These are phyloP conservation scores for Pythium volutum DNA, from an alignment of 352 stramenopile species.

Conservation along the genomic window DNA sequence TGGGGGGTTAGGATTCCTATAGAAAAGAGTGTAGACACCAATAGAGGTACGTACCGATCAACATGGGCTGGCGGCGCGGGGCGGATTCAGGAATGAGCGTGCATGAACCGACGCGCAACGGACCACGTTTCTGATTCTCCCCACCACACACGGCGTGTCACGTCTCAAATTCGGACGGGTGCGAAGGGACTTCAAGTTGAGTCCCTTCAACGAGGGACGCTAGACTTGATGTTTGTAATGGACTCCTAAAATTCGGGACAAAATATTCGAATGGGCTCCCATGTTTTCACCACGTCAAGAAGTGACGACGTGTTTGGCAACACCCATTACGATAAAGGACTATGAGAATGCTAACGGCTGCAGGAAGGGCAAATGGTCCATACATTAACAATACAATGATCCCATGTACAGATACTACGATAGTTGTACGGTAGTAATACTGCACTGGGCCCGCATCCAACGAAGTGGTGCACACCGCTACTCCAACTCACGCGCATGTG, in stretches of 20 bases:
- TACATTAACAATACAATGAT: too few species aligned
- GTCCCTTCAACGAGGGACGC: constrained; percentile 19
- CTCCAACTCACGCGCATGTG: too few species aligned
- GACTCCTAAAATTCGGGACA: background rate
- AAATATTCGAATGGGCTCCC: background rate
- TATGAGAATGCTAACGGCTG: too few species aligned
- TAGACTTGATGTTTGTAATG: constrained; percentile 13
- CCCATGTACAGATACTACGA: too few species aligned
- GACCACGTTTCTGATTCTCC: background rate
- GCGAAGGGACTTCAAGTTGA: constrained; percentile 12
- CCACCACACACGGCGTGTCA: background rate
- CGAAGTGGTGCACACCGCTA: too few species aligned
- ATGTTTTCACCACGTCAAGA: too few species aligned
- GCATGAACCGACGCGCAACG: background rate
- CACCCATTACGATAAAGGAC: too few species aligned
- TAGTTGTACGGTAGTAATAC: background rate
- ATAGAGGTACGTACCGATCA: constrained; percentile 11
- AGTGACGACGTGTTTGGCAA: too few species aligned
- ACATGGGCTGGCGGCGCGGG: constrained; percentile 11
- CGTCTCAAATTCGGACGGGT: constrained; percentile 14
- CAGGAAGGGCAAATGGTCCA: too few species aligned
- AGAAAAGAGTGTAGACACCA: background rate
- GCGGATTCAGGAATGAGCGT: constrained; percentile 15
- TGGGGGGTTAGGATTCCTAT: background rate
- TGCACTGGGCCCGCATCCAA: background rate